A percentile compares a stretch with the other conserved stretches of the same genome.
Conservation (phyloP, 164 flowering plant species). For the Houttuynia cordata region DNA sequence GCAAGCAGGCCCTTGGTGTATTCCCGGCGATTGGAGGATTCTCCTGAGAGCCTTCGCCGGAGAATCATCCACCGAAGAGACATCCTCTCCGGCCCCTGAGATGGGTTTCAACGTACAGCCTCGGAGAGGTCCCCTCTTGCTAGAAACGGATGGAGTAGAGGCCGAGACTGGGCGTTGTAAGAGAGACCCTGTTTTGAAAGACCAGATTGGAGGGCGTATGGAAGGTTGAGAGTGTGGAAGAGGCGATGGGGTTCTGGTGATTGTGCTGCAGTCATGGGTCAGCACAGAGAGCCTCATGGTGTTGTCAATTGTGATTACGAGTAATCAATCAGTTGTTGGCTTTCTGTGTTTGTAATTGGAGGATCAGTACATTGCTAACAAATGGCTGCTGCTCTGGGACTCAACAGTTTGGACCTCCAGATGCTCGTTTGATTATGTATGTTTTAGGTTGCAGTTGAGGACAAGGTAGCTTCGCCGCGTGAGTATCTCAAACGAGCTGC, state of each 20-base stretch:
- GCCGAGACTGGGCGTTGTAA: conserved; percentile 7
- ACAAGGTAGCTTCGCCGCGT: too few relatives aligned
- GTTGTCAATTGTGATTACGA: too few relatives aligned
- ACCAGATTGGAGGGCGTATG: conserved; percentile 2
- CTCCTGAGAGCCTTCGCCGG: conserved; percentile 56
- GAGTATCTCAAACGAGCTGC: too few relatives aligned
- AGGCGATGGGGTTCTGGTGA: conserved; percentile 3
- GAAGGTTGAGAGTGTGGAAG: conserved; percentile 1
- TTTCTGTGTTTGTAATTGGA: too few relatives aligned
- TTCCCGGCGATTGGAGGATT: conserved; percentile 59
- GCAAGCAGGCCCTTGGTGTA: conserved; percentile 89
- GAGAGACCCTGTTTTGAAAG: conserved; percentile 8
- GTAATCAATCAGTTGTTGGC: too few relatives aligned
- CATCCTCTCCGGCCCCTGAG: conserved; percentile 6
- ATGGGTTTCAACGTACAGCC: conserved; percentile 7
- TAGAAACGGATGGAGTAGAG: neutral
- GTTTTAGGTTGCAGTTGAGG: too few relatives aligned
- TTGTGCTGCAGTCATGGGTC: conserved; percentile 5
- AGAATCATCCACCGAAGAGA: conserved; percentile 8
- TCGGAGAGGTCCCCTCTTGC: neutral
- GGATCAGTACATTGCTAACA: too few relatives aligned
- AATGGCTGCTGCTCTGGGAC: too few relatives aligned
- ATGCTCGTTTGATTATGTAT: too few relatives aligned
- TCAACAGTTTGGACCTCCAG: too few relatives aligned
- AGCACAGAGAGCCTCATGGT: conserved; percentile 10